Percentiles rank a stretch among this genome's conserved stretches.
Evolutionary conservation across 495 filamentous ascomycete genomes (phyloP).

Genomic region (Bacidia gigantensis): DNA sequence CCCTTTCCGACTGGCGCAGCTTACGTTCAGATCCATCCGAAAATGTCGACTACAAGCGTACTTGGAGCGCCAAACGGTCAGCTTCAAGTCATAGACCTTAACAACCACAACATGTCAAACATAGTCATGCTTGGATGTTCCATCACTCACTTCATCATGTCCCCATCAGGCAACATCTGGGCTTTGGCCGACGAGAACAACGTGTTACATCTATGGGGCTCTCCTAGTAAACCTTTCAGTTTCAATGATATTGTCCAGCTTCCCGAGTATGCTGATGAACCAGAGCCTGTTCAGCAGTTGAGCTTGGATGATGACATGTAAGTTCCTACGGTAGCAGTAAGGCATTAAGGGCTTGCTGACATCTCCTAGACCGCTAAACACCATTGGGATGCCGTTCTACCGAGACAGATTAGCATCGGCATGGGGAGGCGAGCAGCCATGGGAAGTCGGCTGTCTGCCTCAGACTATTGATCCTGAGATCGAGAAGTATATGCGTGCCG

Average conservation of each 20-base stretch:
- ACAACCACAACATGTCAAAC: constrained; percentile 82
- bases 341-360: neutral
- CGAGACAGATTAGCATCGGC: constrained; percentile 74
- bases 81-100: constrained; percentile 85
- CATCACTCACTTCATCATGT: constrained; percentile 67
- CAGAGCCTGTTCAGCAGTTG: constrained; percentile 34
- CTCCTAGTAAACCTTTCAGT: constrained; percentile 61
- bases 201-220: constrained; percentile 81
- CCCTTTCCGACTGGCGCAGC: constrained; percentile 85
- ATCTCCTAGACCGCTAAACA: constrained; percentile 56
- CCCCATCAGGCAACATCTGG: constrained; percentile 79
- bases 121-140: constrained; percentile 62
- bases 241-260: constrained; percentile 76
- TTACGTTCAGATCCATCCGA: constrained; percentile 88
- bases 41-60: constrained; percentile 82
- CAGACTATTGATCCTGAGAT: constrained; percentile 60
- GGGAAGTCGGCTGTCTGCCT: constrained; percentile 73
- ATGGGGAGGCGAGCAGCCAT: constrained; percentile 72
- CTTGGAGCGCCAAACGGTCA: constrained; percentile 82
- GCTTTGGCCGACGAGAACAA: constrained; percentile 68
- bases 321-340: constrained; percentile 19
- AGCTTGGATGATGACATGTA: constrained; percentile 60
- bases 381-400: constrained; percentile 87
- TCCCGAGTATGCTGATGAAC: constrained; percentile 59
- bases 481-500: constrained; percentile 49